These are phyloP conservation scores for Ceratocystiopsis sp. DNA, from an alignment of 2,329 filamentous ascomycete genomes.

Conservation along the genomic window DNA sequence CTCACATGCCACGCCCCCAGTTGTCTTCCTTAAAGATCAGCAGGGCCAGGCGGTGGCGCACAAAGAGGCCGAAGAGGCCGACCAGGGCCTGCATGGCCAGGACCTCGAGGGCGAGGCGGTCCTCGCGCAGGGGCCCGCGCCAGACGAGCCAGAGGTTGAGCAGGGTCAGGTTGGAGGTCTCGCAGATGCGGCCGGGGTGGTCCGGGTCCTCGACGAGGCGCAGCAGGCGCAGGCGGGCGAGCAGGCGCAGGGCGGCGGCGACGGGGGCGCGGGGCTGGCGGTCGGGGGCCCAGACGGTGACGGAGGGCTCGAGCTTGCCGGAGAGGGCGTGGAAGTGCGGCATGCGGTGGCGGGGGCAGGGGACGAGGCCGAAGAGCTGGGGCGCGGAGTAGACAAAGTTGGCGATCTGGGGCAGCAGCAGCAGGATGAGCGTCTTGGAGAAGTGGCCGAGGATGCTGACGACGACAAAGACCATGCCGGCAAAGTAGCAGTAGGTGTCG, in stretches of 20 bases:
- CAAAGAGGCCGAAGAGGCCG: constrained; percentile 69
- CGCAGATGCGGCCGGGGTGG: constrained; percentile 52
- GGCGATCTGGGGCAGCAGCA: constrained; percentile 87
- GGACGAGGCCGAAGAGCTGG: constrained; percentile 77
- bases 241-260: constrained; percentile 44
- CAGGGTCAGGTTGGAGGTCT: constrained; percentile 81
- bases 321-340: constrained; percentile 76
- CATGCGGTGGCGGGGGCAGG: constrained; percentile 82
- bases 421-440: constrained; percentile 82
- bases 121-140: constrained; percentile 81
- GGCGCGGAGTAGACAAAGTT: constrained; percentile 92
- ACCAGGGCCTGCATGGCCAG: constrained; percentile 59
- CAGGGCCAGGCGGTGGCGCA: constrained; percentile 70
- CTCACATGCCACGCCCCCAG: constrained; percentile 9
- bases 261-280: constrained; percentile 52
- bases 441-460: constrained; percentile 96
- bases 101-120: constrained; percentile 64
- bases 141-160: constrained; percentile 94
- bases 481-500: constrained; percentile 99
- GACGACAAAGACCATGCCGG: constrained; percentile 96
- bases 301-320: constrained; percentile 71
- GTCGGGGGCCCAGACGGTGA: constrained; percentile 54
- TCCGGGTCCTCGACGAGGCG: constrained; percentile 48
- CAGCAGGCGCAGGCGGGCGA: constrained; percentile 52
- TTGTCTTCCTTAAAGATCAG: constrained; percentile 89